These are phyloP conservation scores for Penicillium sp. DNA, from an alignment of 2,329 filamentous ascomycete genomes.

Conservation along the genomic window DNA sequence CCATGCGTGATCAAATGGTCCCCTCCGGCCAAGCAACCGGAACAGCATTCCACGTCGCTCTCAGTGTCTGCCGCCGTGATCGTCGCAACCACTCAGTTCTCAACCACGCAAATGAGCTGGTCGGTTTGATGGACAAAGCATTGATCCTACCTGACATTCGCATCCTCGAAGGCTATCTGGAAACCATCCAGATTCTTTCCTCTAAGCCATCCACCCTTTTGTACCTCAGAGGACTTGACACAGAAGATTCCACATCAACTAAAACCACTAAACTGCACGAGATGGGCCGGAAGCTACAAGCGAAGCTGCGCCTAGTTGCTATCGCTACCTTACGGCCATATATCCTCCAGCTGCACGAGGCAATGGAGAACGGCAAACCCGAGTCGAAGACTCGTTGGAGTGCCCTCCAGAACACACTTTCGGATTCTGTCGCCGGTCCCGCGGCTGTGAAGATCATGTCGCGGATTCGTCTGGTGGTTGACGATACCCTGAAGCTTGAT, in stretches of 20 bases:
- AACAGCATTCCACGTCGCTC: conserved; percentile 68
- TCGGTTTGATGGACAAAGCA: conserved; percentile 60
- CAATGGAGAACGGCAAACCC: conserved; percentile 24
- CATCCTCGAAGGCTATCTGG: conserved; percentile 33
- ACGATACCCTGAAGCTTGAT: conserved; percentile 34
- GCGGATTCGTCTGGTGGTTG: conserved; percentile 36
- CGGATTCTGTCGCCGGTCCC: conserved; percentile 26
- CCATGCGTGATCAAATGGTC: conserved; percentile 57
- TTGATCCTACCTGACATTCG: conserved; percentile 33
- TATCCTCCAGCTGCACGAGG: conserved; percentile 30
- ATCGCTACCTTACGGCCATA: conserved; percentile 30
- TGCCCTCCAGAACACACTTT: conserved; percentile 15
- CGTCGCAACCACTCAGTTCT: conserved; percentile 72
- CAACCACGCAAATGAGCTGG: conserved; percentile 61
- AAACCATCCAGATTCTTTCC: conserved; percentile 27
- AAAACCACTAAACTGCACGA: conserved; percentile 20
- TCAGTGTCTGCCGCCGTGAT: conserved; percentile 73
- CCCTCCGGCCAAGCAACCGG: conserved; percentile 47
- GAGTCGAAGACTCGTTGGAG: conserved; percentile 5
- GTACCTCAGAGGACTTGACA: conserved; percentile 28
- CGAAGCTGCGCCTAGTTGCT: conserved; percentile 27
- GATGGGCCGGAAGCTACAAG: conserved; percentile 29
- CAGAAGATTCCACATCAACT: conserved; percentile 6
- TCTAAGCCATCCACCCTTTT: conserved; percentile 32
- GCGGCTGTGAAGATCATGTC: conserved; percentile 25